Base-by-base conservation (phyloP, 495 filamentous ascomycete genomes). In the Tuber magnatum region DNA sequence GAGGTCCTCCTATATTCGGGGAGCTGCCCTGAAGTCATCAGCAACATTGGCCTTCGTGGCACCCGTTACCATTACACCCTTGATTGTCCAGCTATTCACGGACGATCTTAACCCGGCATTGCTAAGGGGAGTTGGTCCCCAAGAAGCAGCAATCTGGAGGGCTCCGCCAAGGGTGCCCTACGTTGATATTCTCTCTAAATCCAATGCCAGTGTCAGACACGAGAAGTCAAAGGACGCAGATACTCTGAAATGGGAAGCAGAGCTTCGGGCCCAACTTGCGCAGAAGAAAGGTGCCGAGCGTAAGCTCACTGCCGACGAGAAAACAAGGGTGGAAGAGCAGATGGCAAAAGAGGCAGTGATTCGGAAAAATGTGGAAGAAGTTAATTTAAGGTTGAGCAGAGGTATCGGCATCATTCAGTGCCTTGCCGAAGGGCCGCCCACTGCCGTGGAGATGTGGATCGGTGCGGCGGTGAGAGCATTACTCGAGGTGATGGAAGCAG, bases 201-300 rank as follows among this genome's bases (percentile, higher is more conserved):
- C 89, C 90, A 78, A 87, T 86, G 69, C 86, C 86, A n/a, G 81
- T 88, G 22, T 88, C 92, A 12, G 88, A 92, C 80, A 97, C 92
- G 83, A 97, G 91, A 78, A 89, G 86, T 35, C 39, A 81, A 73
- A 97, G 92, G 95, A 98, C 82, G 97, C 97, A 76, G 92, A 98
- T 80, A 97, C 92, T 1, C 81, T 97, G 71, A 97, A 97, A 84
- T 99, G 95, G 95, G 95, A 99, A 83, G 90, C 92, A 80, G 95
- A 98, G 74, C 87, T 98, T n/a, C 85, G 94, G 70, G 88, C 89
- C 46, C 93, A 98, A 80, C 85, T 99, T 61, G 94, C 93, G 38
- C 86, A 92, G 78, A 99, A 97, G 86, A 95, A 93, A 84, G 96
- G 96, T 4, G 88, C 92, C 56, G 90, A 93, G 78, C 94, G 92